Evolutionary conservation across 2,329 filamentous ascomycete genomes (phyloP), one percentile per base, ranked within the genome.

Genomic region (Colletotrichum truncatum): DNA sequence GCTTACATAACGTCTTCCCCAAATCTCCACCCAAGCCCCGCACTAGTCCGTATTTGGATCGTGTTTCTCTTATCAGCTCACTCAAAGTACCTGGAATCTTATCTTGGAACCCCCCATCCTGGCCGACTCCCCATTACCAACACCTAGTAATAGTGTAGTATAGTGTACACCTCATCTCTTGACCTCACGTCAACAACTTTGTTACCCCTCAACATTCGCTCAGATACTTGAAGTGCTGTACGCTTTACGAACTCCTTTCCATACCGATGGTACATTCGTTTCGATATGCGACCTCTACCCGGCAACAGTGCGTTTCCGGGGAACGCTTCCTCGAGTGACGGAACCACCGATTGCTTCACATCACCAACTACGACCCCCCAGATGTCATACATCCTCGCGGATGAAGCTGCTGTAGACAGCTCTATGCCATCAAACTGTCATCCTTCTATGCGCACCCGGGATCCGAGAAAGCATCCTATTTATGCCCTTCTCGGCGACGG

Each of bases 301-400:
- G 80, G 81, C 72, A 81, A 82, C 64, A 80, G 82, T 73, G 75
- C 77, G 71, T 76, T 74, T 61, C 57, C 72, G 55, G 74, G 73
- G 69, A 60, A 26, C 23, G 16, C 38, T 45, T 58, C 32, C 25
- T 49, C 54, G 3, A 45, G 45, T 64, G 54, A 67, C 12, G 38
- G 53, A 25, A 39, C 64, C 16, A 46, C 49, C 25, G 60, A 66
- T n/a, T 23, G 52, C 38, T 16, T 64, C 18, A 39, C 52, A n/a
- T 53, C 60, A 8, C 52, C 73, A 41, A 72, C 70, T 57, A 70
- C 74, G 46, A 75, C 70, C 67, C 78, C 78, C 56, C 81, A 84
- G 49, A 85, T 86, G 82, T 84, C 81, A 56, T 86, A 83, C 68
- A 80, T 84, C 67, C 72, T 87, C 52, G 80, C 81, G 69, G 82